Base-by-base conservation (phyloP, 345 rosid species). In the Corymbia maculata region DNA sequence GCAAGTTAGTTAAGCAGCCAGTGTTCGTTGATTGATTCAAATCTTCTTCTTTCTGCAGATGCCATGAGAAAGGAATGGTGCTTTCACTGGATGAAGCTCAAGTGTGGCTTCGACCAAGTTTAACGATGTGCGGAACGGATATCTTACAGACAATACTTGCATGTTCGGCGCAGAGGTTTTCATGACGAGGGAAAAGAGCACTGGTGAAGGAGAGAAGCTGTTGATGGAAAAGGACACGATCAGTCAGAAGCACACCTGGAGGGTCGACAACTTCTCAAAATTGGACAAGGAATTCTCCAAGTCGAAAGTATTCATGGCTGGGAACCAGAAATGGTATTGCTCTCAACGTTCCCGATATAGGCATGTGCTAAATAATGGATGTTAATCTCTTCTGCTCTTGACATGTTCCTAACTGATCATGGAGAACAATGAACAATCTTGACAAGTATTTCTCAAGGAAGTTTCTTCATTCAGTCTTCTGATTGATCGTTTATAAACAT, bases 231-330 rank as follows among this genome's bases (percentile, higher is more conserved):
- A 55, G 28, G 61, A 55, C 1, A 55, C 1, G 12, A 55, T 55
- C 61, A 55, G 28, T 55, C 61, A 55, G 61, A 55, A 55, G 61
- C 12, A 55, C 28, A 22, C 61, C 5, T 22, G 61, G 61, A 5
- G 22, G 61, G 12, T 55, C 61, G 22, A 55, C 61, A 55, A 55
- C 61, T 55, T 55, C 61, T 55, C 22, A 26, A 55, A 55, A 55
- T 55, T 55, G 61, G 61, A 55, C 28, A 55, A 22, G 28, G 61
- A 55, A 55, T 22, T 55, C 61, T 55, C 12, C 0, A 0, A 21
- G 61, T 55, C 28, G 2, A 55, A 55, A 55, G 61, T 55, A 1
- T 8, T 55, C 2, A 0, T 21, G 1, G 61, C 61, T 1, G 0
- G 1, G 61, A 55, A 55, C 12, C 0, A 55, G 61, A 55, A 22